Evolutionary conservation across 768 basidiomycete species (phyloP).

Genomic region (Hirschioporus abietinus): DNA sequence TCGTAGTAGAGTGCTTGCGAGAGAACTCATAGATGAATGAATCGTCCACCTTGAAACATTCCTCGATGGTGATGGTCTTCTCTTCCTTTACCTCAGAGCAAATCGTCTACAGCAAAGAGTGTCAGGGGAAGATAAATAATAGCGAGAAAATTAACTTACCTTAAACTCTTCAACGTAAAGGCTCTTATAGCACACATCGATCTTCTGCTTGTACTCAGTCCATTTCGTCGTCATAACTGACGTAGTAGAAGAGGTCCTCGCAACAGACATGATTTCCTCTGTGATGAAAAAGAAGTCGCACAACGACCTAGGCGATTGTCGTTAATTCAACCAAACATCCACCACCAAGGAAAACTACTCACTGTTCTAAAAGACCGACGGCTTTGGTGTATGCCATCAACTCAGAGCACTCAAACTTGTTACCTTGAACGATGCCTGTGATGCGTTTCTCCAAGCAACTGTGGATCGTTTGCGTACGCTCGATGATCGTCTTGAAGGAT

Average conservation of each 20-base stretch:
- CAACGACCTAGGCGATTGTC: neutral
- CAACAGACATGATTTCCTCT: neutral
- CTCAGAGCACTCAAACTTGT: neutral
- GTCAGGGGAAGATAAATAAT: neutral
- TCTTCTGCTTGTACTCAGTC: neutral
- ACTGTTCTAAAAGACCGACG: neutral
- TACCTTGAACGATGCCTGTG: neutral
- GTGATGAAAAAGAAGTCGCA: neutral
- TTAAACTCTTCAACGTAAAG: neutral
- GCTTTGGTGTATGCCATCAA: neutral
- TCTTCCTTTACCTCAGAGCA: neutral
- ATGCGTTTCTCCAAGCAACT: neutral
- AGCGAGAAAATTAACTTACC: neutral
- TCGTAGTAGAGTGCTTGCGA: neutral
- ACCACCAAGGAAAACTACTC: neutral
- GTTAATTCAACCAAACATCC: neutral
- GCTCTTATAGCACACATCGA: neutral
- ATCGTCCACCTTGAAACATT: neutral
- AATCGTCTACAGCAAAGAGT: neutral
- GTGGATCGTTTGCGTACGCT: neutral
- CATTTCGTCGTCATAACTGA: neutral
- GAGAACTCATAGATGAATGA: neutral
- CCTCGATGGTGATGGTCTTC: neutral
- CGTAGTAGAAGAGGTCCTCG: neutral
- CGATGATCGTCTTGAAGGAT: neutral